Evolutionary conservation across 1,284 basidiomycete species (phyloP).

Genomic region (Lentinula novae-zelandiae): DNA sequence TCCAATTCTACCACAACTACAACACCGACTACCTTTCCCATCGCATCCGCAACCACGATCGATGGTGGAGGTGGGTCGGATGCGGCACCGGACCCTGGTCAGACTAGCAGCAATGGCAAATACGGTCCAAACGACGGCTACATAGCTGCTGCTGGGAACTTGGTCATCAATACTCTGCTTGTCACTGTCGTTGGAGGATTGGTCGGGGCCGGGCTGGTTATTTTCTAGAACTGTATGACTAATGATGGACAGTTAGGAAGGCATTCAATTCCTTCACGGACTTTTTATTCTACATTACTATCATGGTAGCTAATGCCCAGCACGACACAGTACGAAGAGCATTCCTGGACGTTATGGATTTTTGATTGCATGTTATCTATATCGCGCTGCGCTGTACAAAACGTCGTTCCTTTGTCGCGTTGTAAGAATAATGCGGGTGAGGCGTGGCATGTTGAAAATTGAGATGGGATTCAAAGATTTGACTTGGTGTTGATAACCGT

Average conservation of each 20-base stretch:
- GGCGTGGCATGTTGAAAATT: too few species aligned
- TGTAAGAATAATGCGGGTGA: neutral
- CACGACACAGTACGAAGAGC: neutral
- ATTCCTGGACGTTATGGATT: neutral
- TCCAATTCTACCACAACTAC: conserved; percentile 7
- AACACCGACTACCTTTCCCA: conserved; percentile 8
- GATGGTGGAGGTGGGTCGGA: conserved; percentile 10
- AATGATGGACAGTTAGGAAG: neutral
- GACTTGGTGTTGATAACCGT: too few species aligned
- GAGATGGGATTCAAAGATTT: too few species aligned
- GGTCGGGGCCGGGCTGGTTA: conserved; percentile 8
- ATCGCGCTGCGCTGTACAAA: neutral
- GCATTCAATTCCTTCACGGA: neutral
- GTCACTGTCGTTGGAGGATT: conserved; percentile 7
- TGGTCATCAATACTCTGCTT: conserved; percentile 4
- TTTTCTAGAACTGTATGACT: neutral
- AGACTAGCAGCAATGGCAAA: conserved; percentile 1
- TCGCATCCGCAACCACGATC: conserved; percentile 7
- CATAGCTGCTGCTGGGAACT: conserved; percentile 8
- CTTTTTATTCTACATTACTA: neutral
- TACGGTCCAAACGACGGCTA: conserved; percentile 13
- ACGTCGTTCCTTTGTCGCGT: neutral
- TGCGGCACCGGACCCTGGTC: neutral
- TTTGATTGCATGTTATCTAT: neutral
- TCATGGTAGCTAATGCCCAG: neutral